Evolutionary conservation across 2,329 filamentous ascomycete species (phyloP).

Genomic region (Rutstroemia sp.): DNA sequence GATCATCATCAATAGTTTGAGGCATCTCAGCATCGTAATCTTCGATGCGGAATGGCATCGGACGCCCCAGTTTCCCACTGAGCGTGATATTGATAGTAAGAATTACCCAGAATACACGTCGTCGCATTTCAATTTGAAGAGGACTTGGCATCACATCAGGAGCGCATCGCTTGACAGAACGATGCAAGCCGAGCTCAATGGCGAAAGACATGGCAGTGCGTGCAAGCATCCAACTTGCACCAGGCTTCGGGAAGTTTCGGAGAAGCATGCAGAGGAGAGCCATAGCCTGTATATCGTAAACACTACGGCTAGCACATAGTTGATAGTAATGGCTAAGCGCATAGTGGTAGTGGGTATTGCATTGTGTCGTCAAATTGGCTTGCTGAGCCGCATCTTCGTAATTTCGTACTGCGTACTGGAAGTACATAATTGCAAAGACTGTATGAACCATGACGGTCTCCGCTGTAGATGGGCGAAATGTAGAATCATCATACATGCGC

Average conservation of each 20-base stretch:
- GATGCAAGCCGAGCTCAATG: constrained; percentile 68
- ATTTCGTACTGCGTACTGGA: constrained; percentile 69
- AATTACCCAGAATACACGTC: constrained; percentile 70
- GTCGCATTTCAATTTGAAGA: constrained; percentile 69
- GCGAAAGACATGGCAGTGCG: constrained; percentile 59
- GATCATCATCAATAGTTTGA: constrained; percentile 61
- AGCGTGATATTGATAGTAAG: constrained; percentile 60
- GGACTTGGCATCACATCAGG: constrained; percentile 37
- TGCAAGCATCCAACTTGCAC: constrained; percentile 62
- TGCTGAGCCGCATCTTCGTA: constrained; percentile 46
- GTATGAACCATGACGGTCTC: constrained; percentile 69
- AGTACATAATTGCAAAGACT: constrained; percentile 71
- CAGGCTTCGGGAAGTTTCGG: constrained; percentile 72
- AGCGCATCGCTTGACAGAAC: constrained; percentile 55
- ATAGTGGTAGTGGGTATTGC: constrained; percentile 74
- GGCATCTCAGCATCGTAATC: constrained; percentile 78
- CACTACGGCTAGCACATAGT: constrained; percentile 51
- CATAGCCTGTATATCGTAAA: constrained; percentile 66
- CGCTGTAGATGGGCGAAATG: constrained; percentile 52
- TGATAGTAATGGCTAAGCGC: constrained; percentile 61
- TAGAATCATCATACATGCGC: constrained; percentile 62
- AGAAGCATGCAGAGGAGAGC: constrained; percentile 65
- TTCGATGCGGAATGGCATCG: constrained; percentile 65
- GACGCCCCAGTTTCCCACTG: constrained; percentile 67
- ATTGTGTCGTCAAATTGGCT: constrained; percentile 51